Evolutionary conservation across 2,329 filamentous ascomycete species (phyloP).

Genomic region (Camillea tinctor): DNA sequence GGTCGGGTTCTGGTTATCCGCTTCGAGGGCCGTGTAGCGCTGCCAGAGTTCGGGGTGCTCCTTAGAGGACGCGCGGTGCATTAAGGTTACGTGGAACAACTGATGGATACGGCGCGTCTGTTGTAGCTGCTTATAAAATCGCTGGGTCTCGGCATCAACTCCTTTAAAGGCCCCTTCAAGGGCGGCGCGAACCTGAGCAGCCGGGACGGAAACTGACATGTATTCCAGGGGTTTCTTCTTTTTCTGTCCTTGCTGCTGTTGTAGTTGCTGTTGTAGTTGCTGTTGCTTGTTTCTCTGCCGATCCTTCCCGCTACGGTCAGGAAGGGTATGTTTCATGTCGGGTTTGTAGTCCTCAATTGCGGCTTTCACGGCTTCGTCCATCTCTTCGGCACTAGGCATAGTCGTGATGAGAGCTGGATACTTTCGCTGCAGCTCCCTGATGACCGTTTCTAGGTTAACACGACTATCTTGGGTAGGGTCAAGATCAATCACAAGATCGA

Average conservation of each 20-base stretch:
- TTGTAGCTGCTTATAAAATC: constrained; percentile 74
- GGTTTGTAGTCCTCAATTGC: constrained; percentile 78
- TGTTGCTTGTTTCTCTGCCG: constrained; percentile 46
- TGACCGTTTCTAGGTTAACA: constrained; percentile 77
- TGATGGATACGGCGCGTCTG: constrained; percentile 72
- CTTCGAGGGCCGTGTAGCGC: constrained; percentile 59
- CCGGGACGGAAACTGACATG: constrained; percentile 50
- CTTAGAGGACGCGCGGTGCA: constrained; percentile 69
- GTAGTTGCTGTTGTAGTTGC: constrained; percentile 40
- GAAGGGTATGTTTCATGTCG: constrained; percentile 72
- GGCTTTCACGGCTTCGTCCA: constrained; percentile 75
- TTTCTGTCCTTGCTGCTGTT: constrained; percentile 32
- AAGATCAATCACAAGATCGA: constrained; percentile 82
- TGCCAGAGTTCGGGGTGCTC: constrained; percentile 72
- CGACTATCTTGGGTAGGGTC: constrained; percentile 76
- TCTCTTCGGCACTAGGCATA: constrained; percentile 68
- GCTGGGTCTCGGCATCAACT: constrained; percentile 50
- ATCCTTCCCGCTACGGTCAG: constrained; percentile 50
- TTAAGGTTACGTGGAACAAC: constrained; percentile 92
- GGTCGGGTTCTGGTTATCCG: constrained; percentile 32
- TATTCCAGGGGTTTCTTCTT: constrained; percentile 56
- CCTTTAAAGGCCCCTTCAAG: constrained; percentile 70
- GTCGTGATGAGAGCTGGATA: constrained; percentile 75
- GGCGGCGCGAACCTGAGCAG: constrained; percentile 45
- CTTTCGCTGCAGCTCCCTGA: constrained; percentile 67